Evolutionary conservation across 2,329 filamentous ascomycete species (phyloP).

Genomic region (Colletotrichum musae): DNA sequence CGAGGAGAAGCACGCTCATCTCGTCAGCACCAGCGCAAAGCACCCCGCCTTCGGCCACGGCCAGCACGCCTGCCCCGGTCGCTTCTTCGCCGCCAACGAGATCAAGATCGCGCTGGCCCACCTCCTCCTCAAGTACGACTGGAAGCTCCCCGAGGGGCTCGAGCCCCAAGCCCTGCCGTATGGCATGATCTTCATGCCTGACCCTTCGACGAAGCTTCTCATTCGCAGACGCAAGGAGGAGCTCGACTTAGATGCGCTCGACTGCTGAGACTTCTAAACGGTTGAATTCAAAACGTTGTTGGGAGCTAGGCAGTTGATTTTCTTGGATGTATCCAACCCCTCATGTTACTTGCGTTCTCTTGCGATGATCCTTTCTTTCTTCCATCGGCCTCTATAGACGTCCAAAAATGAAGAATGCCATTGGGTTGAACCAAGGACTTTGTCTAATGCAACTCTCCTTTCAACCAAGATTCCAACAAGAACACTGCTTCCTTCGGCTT

Average conservation of each 20-base stretch:
- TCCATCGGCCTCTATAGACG: neutral
- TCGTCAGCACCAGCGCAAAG: conserved; percentile 51
- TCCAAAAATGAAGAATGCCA: neutral
- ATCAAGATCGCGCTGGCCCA: conserved; percentile 53
- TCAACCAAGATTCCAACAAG: conserved; percentile 6
- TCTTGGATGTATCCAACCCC: too few species aligned
- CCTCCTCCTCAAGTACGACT: conserved; percentile 51
- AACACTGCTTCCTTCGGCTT: conserved; percentile 10
- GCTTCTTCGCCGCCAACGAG: conserved; percentile 55
- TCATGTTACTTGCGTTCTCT: too few species aligned
- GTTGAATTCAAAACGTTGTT: neutral
- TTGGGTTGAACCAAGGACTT: neutral
- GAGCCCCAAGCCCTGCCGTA: conserved; percentile 3
- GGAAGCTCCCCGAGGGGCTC: conserved; percentile 27
- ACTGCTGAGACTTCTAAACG: neutral
- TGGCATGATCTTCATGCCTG: conserved; percentile 19
- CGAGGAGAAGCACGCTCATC: conserved; percentile 47
- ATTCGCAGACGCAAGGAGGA: conserved; percentile 32
- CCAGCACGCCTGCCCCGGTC: conserved; percentile 54
- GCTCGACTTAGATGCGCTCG: conserved; percentile 16
- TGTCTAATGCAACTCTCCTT: neutral
- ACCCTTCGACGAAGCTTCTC: conserved; percentile 10
- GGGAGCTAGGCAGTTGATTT: too few species aligned
- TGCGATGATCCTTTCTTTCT: too few species aligned
- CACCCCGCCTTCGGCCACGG: conserved; percentile 54